These are phyloP conservation scores for Phytophthora citricola DNA, from an alignment of 352 stramenopile species.

Conservation along the genomic window DNA sequence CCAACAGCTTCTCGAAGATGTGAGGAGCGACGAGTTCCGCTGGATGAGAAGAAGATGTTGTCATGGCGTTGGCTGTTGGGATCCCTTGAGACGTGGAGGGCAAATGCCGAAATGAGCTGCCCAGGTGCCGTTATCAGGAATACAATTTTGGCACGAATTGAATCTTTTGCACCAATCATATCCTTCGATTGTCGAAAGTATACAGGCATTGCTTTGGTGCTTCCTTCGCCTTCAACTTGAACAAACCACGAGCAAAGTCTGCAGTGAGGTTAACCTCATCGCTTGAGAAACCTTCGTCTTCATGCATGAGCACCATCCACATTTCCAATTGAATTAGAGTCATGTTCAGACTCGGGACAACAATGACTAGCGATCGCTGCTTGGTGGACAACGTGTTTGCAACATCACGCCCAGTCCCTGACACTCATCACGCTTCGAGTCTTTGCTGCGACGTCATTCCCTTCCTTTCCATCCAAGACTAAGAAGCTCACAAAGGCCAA, in stretches of 20 bases:
- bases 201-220: background rate
- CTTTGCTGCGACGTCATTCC: conserved; percentile 20
- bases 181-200: background rate
- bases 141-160: no score
- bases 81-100: background rate
- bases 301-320: background rate
- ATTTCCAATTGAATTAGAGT: no score
- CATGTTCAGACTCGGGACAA: no score
- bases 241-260: conserved; percentile 2
- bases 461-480: conserved; percentile 2
- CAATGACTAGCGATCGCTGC: background rate
- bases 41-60: background rate
- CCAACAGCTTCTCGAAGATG: conserved; percentile 38
- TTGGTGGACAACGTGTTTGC: background rate
- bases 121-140: conserved; percentile 8
- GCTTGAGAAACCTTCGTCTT: background rate
- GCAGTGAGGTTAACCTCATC: background rate
- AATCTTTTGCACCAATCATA: background rate
- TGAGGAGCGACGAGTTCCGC: conserved; percentile 30
- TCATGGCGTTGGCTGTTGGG: conserved; percentile 4
- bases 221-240: background rate
- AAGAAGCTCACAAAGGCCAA: background rate
- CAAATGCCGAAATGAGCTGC: conserved; percentile 13
- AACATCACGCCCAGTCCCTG: conserved; percentile 5
- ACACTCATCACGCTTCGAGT: conserved; percentile 21